Conservation (phyloP, 371 early-diverging fungal genomes). For the Syncephalastrum sp. region DNA sequence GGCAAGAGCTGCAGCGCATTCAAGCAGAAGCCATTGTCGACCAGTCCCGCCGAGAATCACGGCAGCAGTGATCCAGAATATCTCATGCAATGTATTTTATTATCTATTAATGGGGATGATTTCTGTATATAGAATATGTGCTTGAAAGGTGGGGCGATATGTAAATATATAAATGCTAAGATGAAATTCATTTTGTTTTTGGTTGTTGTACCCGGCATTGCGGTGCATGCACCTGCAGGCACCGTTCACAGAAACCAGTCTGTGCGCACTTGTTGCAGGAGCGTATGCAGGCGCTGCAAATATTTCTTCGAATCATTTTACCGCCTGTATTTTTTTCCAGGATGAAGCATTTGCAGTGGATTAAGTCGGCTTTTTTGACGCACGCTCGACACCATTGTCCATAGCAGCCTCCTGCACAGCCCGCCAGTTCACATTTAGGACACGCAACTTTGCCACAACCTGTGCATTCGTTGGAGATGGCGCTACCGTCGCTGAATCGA, state of each 20-base stretch:
- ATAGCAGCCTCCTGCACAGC: slow-evolving; percentile 20
- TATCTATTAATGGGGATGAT: background rate
- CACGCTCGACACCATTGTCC: slow-evolving; percentile 27
- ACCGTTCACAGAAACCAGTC: slow-evolving; percentile 15
- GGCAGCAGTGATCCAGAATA: background rate
- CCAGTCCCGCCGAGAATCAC: background rate
- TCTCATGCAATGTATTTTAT: background rate
- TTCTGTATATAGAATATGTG: background rate
- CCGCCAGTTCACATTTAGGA: slow-evolving; percentile 22
- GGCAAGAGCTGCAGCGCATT: background rate
- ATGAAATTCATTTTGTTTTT: too few species aligned
- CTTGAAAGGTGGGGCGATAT: background rate
- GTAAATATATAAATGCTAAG: too few species aligned
- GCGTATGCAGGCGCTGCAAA: slow-evolving; percentile 16
- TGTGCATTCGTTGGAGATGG: slow-evolving; percentile 20
- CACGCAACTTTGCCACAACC: slow-evolving; percentile 21
- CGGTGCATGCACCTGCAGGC: slow-evolving; percentile 13
- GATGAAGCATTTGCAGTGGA: slow-evolving; percentile 22
- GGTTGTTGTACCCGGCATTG: slow-evolving; percentile 8
- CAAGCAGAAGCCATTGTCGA: too few species aligned
- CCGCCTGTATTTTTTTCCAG: slow-evolving; percentile 8
- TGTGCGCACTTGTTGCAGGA: slow-evolving; percentile 9
- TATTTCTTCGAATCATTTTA: slow-evolving; percentile 14
- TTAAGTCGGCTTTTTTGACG: slow-evolving; percentile 2
- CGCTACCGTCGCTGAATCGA: slow-evolving; percentile 10